Conservation (phyloP, 2,329 filamentous ascomycete genomes). For the Teratosphaeria zuluensis region DNA sequence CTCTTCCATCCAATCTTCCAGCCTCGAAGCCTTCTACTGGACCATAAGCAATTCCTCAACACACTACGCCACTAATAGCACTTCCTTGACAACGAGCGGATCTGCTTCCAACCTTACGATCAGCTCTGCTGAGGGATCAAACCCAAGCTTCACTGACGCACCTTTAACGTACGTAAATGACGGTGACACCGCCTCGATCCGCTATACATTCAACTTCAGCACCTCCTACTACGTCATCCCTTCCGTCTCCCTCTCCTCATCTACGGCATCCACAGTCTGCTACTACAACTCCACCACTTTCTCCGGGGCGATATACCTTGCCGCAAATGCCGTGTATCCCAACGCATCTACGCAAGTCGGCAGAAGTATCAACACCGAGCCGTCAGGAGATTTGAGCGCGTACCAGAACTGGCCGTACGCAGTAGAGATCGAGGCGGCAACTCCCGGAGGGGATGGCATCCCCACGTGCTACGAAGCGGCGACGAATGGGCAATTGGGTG, state of each 20-base stretch:
- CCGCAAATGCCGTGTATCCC: constrained; percentile 11
- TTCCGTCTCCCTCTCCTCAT: constrained; percentile 32
- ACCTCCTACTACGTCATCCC: constrained; percentile 47
- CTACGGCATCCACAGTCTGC: constrained; percentile 44
- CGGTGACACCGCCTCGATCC: constrained; percentile 37
- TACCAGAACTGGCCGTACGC: constrained; percentile 49
- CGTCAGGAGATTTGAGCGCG: constrained; percentile 6
- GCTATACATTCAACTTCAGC: constrained; percentile 48
- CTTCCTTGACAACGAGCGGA: constrained; percentile 48
- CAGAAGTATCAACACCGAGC: constrained; percentile 3
- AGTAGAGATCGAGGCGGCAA: constrained; percentile 46
- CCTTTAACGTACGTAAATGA: constrained; percentile 43
- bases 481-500: constrained; percentile 27
- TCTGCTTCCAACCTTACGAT: constrained; percentile 26
- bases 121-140: constrained; percentile 48
- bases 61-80: constrained; percentile 35
- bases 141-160: constrained; percentile 46
- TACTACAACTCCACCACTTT: constrained; percentile 49
- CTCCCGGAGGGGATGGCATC: constrained; percentile 37
- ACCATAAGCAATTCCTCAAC: constrained; percentile 38
- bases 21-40: constrained; percentile 51
- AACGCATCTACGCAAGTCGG: not conserved
- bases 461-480: constrained; percentile 45
- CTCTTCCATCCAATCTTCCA: constrained; percentile 18
- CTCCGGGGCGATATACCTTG: constrained; percentile 47